phyloP scores from a whole-genome alignment of 495 filamentous ascomycete genomes.

The Aspergillus nanangensis region DNA sequence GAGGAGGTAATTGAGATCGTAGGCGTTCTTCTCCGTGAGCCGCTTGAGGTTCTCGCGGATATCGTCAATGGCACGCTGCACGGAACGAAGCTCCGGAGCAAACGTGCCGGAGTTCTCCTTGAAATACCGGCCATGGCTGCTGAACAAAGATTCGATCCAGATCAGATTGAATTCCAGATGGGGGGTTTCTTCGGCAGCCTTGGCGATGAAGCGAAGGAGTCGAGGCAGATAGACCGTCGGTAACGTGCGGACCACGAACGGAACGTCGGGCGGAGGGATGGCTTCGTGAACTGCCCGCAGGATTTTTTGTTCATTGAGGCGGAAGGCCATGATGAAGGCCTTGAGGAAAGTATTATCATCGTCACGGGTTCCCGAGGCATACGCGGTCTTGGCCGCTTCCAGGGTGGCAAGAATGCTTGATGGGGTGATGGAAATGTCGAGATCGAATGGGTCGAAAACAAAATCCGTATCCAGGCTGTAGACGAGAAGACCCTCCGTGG shows the following conservation, averaged over 20 bases:
- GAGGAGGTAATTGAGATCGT: conserved; percentile 78
- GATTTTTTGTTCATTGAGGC: conserved; percentile 75
- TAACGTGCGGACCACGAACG: conserved; percentile 71
- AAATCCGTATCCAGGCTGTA: conserved; percentile 81
- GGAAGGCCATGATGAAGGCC: conserved; percentile 94
- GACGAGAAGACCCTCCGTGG: conserved; percentile 88
- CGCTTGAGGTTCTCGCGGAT: conserved; percentile 70
- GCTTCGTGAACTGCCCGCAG: conserved; percentile 80
- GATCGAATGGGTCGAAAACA: conserved; percentile 89
- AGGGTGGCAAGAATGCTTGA: conserved; percentile 72
- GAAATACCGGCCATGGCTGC: conserved; percentile 75
- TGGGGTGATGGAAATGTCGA: conserved; percentile 88
- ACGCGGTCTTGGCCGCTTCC: conserved; percentile 37
- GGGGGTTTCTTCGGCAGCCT: conserved; percentile 81
- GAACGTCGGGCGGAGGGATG: conserved; percentile 70
- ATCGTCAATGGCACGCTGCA: conserved; percentile 69
- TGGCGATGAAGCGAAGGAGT: conserved; percentile 78
- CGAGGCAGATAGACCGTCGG: conserved; percentile 83
- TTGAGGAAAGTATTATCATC: conserved; percentile 76
- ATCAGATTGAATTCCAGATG: conserved; percentile 90
- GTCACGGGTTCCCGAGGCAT: conserved; percentile 23
- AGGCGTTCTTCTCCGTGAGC: conserved; percentile 81
- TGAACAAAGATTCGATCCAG: conserved; percentile 85
- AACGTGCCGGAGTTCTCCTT: conserved; percentile 72
- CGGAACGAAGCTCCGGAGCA: conserved; percentile 73